These are phyloP conservation scores for Glutinoglossum americanum DNA, from an alignment of 495 filamentous ascomycete species.

Conservation along the genomic window DNA sequence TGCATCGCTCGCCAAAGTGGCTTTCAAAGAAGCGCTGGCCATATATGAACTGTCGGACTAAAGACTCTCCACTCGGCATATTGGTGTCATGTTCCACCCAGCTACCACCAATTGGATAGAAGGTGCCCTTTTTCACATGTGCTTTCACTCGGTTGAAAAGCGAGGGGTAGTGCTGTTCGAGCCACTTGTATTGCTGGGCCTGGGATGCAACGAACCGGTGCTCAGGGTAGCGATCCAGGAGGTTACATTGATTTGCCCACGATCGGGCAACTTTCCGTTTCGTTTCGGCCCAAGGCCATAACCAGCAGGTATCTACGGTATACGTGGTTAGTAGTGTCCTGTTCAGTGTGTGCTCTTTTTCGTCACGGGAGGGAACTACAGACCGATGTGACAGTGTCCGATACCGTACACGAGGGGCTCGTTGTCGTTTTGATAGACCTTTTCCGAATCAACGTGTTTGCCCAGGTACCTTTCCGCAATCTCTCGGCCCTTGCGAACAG, in stretches of 20 bases:
- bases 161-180: conserved; percentile 69
- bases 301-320: conserved; percentile 43
- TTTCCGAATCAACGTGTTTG: conserved; percentile 51
- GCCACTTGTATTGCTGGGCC: conserved; percentile 96
- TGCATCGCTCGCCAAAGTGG: conserved; percentile 70
- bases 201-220: conserved; percentile 80
- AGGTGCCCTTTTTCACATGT: conserved; percentile 74
- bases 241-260: conserved; percentile 85
- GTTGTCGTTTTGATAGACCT: conserved; percentile 61
- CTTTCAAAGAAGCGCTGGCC: conserved; percentile 89
- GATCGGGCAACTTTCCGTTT: conserved; percentile 91
- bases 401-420: conserved; percentile 65
- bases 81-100: conserved; percentile 99
- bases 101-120: conserved; percentile 88
- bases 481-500: conserved; percentile 54
- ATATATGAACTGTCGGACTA: conserved; percentile 87
- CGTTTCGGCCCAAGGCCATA: conserved; percentile 98
- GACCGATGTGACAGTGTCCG: conserved; percentile 89
- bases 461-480: conserved; percentile 72
- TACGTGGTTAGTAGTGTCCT: neutral
- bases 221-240: conserved; percentile 89
- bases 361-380: no score
- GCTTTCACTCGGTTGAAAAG: conserved; percentile 75
- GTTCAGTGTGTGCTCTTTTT: neutral
- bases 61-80: conserved; percentile 81